Percentiles rank a stretch among this genome's conserved stretches.
These are phyloP conservation scores for Smittium mucronatum DNA, from an alignment of 371 early-diverging fungal species.

Conservation along the genomic window DNA sequence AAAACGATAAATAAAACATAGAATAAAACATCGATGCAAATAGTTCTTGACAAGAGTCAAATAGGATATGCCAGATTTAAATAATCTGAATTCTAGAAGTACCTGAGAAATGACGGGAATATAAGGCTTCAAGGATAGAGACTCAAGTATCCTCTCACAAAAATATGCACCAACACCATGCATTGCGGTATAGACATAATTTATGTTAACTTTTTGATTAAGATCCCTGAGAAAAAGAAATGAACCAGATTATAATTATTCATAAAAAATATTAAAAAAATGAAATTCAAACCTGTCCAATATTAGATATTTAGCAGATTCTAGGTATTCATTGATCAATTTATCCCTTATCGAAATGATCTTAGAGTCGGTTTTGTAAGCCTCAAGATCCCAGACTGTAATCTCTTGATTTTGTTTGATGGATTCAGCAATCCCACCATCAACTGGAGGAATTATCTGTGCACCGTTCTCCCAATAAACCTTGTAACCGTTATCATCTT, in stretches of 20 bases:
- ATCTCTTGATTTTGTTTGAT: slow-evolving; percentile 61
- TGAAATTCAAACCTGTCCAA: not conserved
- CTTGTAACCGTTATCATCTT: slow-evolving; percentile 97
- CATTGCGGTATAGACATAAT: slow-evolving; percentile 85
- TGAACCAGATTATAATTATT: not conserved
- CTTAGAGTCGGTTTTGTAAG: slow-evolving; percentile 29
- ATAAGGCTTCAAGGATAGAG: slow-evolving; percentile 53
- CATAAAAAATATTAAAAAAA: not conserved
- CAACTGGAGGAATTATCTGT: slow-evolving; percentile 86
- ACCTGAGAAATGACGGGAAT: slow-evolving; percentile 51
- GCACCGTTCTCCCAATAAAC: slow-evolving; percentile 88
- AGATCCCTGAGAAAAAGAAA: too few species aligned
- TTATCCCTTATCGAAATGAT: slow-evolving; percentile 38
- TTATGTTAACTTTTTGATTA: slow-evolving; percentile 11
- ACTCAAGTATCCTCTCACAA: slow-evolving; percentile 52
- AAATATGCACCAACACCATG: slow-evolving; percentile 84
- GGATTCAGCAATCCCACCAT: slow-evolving; percentile 60
- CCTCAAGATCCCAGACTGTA: slow-evolving; percentile 58
- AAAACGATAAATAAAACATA: slow-evolving; percentile 9
- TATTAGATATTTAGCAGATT: slow-evolving; percentile 28
- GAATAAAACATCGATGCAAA: slow-evolving; percentile 6
- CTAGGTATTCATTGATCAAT: slow-evolving; percentile 58
- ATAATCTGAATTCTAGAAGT: too few species aligned
- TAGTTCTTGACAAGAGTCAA: not conserved
- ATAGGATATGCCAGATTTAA: slow-evolving; percentile 9